Base-by-base conservation (phyloP, 169 alveolate genomes). In the Cryptosporidium andersoni region DNA sequence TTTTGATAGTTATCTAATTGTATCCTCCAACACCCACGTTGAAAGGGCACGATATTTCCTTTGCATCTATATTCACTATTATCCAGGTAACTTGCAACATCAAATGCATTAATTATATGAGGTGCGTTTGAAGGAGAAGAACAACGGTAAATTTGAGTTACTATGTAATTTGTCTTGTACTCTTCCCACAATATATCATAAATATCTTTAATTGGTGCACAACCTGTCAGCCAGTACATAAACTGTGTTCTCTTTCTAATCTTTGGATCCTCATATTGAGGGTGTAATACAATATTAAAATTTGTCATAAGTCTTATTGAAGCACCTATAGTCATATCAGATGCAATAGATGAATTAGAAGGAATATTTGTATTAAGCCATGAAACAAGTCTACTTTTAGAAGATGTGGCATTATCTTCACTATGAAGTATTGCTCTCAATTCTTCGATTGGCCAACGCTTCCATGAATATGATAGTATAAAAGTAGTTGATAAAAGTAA, bases 251-350 rank as follows among this genome's bases (percentile, higher is more conserved):
- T 63, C 43, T 51, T 36, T 55, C 92, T 48, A 53, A 85, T 80
- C 49, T 80, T 82, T 7, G 63, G 60, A 39, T 65, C 45, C 58
- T 89, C 92, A 51, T 88, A 89, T 64, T 89, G 92, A 37, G 92
- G 92, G 37, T 89, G 88, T 2, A 88, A 63, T 39, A 89, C 65
- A 14, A 81, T 62, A 7, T 64, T 89, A 16, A 68, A 2, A 14
- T 49, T 39, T 34, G 88, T 80, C 48, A 60, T 88, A 7, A 82
- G 74, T n/a, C 92, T 66, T 53, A 89, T n/a, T 2, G 82, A 45
- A 6, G 91, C 66, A 39, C 90, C 64, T 9, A 89, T 42, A 1
- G 82, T 65, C 89, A 89, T 89, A 66, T 89, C 92, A 25, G 81
- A 52, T 40, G 88, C 49, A 47, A 89, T 53, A 43, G 89, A 89